Percentiles rank a stretch among this genome's conserved stretches.
Evolutionary conservation across 352 stramenopile genomes (phyloP).

Genomic region (Phytophthora litchii): DNA sequence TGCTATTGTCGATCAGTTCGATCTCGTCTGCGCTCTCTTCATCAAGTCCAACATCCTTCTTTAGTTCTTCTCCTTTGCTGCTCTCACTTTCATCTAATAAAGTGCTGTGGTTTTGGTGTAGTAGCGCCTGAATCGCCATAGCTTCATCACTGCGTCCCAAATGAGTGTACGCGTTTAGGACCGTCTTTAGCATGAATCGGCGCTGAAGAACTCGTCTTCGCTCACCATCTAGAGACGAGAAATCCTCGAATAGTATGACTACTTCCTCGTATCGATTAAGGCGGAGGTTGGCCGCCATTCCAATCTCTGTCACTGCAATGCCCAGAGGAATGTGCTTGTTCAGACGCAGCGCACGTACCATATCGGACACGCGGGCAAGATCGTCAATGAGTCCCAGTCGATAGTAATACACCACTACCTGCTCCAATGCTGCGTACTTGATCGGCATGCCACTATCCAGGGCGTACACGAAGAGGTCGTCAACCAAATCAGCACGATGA

Average conservation of each 20-base stretch:
- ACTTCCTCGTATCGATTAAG: slow-evolving; percentile 67
- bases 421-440: slow-evolving; percentile 80
- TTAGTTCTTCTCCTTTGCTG: slow-evolving; percentile 1
- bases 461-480: slow-evolving; percentile 64
- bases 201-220: slow-evolving; percentile 61
- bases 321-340: slow-evolving; percentile 81
- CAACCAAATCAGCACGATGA: slow-evolving; percentile 58
- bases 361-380: slow-evolving; percentile 64
- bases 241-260: slow-evolving; percentile 78
- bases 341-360: slow-evolving; percentile 66
- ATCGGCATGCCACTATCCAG: slow-evolving; percentile 69
- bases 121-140: slow-evolving; percentile 58
- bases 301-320: slow-evolving; percentile 75
- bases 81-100: slow-evolving; percentile 23
- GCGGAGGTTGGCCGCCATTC: slow-evolving; percentile 69
- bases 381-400: slow-evolving; percentile 63
- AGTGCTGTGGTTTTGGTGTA: slow-evolving; percentile 43
- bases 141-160: slow-evolving; percentile 67
- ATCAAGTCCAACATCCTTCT: slow-evolving; percentile 3
- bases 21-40: slow-evolving; percentile 34
- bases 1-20: slow-evolving; percentile 31
- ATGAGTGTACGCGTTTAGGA: slow-evolving; percentile 53
- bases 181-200: slow-evolving; percentile 67
- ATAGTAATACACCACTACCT: slow-evolving; percentile 75
- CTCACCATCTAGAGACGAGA: slow-evolving; percentile 62